phyloP scores from a whole-genome alignment of 2,329 filamentous ascomycete species.

The Scolecobasidium constrictum region DNA sequence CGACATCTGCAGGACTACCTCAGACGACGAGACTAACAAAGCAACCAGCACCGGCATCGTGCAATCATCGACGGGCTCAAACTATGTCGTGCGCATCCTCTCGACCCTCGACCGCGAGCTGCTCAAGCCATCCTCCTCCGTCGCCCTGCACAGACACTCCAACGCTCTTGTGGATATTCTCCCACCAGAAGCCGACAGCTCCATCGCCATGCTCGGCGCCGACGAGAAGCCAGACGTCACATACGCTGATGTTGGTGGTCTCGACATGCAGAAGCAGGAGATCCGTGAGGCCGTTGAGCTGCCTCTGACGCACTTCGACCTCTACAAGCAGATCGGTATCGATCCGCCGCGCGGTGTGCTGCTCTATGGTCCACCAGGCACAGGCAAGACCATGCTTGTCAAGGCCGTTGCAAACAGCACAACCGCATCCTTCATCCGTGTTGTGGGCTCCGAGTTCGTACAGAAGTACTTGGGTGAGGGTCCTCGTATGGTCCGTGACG shows the following conservation, averaged over 20 bases:
- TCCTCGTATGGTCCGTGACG: conserved; percentile 96
- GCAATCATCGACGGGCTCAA: conserved; percentile 94
- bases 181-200: conserved; percentile 96
- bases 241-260: conserved; percentile 91
- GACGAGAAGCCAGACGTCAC: conserved; percentile 98
- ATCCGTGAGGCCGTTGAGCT: conserved; percentile 96
- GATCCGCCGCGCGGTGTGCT: conserved; percentile 94
- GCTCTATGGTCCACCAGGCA: conserved; percentile 90
- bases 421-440: conserved; percentile 94
- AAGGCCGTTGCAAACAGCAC: conserved; percentile 98
- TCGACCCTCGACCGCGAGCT: conserved; percentile 97
- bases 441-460: conserved; percentile 96
- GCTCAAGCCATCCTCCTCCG: conserved; percentile 94
- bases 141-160: conserved; percentile 94
- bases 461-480: conserved; percentile 98
- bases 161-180: conserved; percentile 98
- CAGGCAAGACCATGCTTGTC: conserved; percentile 93
- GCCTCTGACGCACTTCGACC: conserved; percentile 91
- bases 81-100: conserved; percentile 97
- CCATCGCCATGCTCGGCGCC: conserved; percentile 92
- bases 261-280: conserved; percentile 99
- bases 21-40: conserved; percentile 7
- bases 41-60: conserved; percentile 80
- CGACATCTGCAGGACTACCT: not conserved
- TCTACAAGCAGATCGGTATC: conserved; percentile 98